phyloP scores from a whole-genome alignment of 2,329 filamentous ascomycete species.

The Purpureocillium lavendulum region DNA sequence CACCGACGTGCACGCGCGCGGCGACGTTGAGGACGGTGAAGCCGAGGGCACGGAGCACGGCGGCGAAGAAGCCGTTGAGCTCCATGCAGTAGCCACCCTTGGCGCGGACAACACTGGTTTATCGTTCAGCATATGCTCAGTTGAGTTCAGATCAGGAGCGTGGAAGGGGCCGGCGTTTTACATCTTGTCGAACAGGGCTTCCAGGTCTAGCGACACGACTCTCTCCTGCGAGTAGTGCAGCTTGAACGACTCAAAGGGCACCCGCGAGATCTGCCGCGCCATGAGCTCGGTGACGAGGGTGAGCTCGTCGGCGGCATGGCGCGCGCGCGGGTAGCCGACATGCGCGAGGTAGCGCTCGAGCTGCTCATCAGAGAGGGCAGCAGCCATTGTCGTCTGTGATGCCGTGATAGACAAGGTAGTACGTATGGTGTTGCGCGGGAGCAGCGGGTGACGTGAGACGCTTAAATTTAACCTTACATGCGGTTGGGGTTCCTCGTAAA shows the following conservation, averaged over 20 bases:
- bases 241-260: constrained; percentile 47
- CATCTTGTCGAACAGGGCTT: constrained; percentile 36
- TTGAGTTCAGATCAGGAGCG: too few species aligned
- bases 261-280: constrained; percentile 33
- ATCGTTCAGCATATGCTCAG: too few species aligned
- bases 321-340: constrained; percentile 15
- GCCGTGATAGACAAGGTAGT: too few species aligned
- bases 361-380: constrained; percentile 12
- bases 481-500: too few species aligned
- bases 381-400: not conserved
- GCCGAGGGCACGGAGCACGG: constrained; percentile 37
- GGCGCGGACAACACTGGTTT: constrained; percentile 28
- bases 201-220: constrained; percentile 27
- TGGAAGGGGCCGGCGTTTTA: too few species aligned
- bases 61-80: constrained; percentile 34
- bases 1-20: constrained; percentile 25
- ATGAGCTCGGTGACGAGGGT: constrained; percentile 22
- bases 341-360: constrained; percentile 19
- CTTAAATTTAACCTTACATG: too few species aligned
- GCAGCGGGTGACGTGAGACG: too few species aligned
- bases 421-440: too few species aligned
- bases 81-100: constrained; percentile 49
- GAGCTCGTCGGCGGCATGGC: constrained; percentile 15
- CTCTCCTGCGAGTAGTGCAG: constrained; percentile 39
- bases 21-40: constrained; percentile 42